These are phyloP conservation scores for Stramenopiles sp. DNA, from an alignment of 352 stramenopile genomes.

Conservation along the genomic window DNA sequence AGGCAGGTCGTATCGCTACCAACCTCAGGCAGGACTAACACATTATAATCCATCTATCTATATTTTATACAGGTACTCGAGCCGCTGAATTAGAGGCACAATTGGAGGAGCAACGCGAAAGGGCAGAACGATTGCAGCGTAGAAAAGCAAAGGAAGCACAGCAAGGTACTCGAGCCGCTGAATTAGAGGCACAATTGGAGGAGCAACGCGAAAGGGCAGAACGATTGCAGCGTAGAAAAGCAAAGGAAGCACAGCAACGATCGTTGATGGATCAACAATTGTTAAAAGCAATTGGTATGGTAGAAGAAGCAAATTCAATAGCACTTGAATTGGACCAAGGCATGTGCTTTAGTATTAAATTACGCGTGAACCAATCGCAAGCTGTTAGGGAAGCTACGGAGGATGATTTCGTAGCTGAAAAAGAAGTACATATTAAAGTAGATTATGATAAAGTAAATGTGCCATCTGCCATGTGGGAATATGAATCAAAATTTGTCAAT, in stretches of 20 bases:
- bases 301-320: slow-evolving; percentile 62
- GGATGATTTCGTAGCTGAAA: slow-evolving; percentile 31
- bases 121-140: slow-evolving; percentile 36
- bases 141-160: slow-evolving; percentile 46
- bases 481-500: slow-evolving; percentile 46
- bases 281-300: slow-evolving; percentile 41
- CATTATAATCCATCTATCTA: too few relatives aligned
- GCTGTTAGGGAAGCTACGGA: slow-evolving; percentile 23
- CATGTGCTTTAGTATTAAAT: slow-evolving; percentile 38
- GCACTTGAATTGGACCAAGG: slow-evolving; percentile 45
- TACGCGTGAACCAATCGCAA: slow-evolving; percentile 31
- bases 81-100: not conserved
- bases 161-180: slow-evolving; percentile 18
- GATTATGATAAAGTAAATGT: slow-evolving; percentile 45
- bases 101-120: slow-evolving; percentile 25
- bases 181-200: not conserved
- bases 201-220: slow-evolving; percentile 37
- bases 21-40: too few relatives aligned
- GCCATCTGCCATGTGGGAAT: slow-evolving; percentile 44
- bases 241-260: slow-evolving; percentile 41
- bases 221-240: slow-evolving; percentile 38
- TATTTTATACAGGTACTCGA: not conserved
- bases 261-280: slow-evolving; percentile 51
- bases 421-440: slow-evolving; percentile 47
- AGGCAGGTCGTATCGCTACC: too few relatives aligned